phyloP scores from a whole-genome alignment of 371 early-diverging fungal species.

The Mortierella sp. region DNA sequence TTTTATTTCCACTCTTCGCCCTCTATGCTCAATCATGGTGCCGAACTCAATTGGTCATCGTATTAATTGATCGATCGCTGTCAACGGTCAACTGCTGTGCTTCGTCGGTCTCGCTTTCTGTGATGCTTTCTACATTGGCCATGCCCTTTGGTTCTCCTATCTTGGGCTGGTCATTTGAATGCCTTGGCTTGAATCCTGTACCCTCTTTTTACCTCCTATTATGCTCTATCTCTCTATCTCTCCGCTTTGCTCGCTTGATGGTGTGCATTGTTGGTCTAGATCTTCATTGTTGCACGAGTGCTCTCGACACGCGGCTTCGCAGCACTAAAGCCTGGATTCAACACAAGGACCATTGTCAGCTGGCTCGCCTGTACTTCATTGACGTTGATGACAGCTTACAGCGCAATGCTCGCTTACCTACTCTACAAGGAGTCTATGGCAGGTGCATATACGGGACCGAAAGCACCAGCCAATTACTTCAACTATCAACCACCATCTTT shows the following conservation, averaged over 20 bases:
- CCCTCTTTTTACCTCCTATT: no score
- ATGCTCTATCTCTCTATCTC: not conserved
- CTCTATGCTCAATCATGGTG: no score
- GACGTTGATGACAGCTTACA: slow-evolving; percentile 34
- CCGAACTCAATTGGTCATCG: no score
- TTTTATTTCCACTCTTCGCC: no score
- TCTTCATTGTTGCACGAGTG: slow-evolving; percentile 46
- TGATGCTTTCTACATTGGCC: no score
- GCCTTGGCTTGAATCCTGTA: no score
- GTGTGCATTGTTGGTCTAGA: slow-evolving; percentile 11
- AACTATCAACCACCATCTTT: not conserved
- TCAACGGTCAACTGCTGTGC: no score
- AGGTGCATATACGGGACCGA: slow-evolving; percentile 26
- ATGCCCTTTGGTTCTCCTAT: no score
- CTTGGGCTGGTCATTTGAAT: no score
- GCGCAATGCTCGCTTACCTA: slow-evolving; percentile 24
- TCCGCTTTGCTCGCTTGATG: not conserved
- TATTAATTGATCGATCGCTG: no score
- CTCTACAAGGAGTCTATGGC: slow-evolving; percentile 48
- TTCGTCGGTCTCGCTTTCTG: no score
- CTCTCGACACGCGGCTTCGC: slow-evolving; percentile 52
- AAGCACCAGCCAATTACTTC: not conserved
- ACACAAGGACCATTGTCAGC: slow-evolving; percentile 42
- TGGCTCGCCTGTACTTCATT: slow-evolving; percentile 40
- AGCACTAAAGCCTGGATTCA: slow-evolving; percentile 47